phyloP scores from a whole-genome alignment of 306 rosid species.

The barrel medic (Medicago truncatula) region MtrunA17r5.0-ANR NC_053045.1:15292001-15292500 shows the following conservation, averaged over 20 bases:
- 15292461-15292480: slow-evolving; percentile 78
- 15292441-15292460: slow-evolving; percentile 83
- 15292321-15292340: slow-evolving; percentile 28
- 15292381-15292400: slow-evolving; percentile 86
- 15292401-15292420: slow-evolving; percentile 94
- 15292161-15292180: slow-evolving; percentile 11
- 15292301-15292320: slow-evolving; percentile 1
- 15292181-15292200: slow-evolving; percentile 39
- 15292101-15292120: not conserved
- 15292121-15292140: slow-evolving; percentile 12
- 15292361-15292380: slow-evolving; percentile 99
- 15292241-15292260: slow-evolving; percentile 93
- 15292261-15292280: not conserved
- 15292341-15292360: slow-evolving; percentile 46
- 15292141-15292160: slow-evolving; percentile 13
- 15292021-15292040: slow-evolving; percentile 20
- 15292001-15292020: not conserved
- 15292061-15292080: not conserved
- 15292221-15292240: slow-evolving; percentile 95
- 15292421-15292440: slow-evolving; percentile 83
- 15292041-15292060: slow-evolving; percentile 16
- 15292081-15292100: slow-evolving; percentile 6
- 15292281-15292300: slow-evolving; percentile 8
- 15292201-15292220: slow-evolving; percentile 97
- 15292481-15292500: slow-evolving; percentile 91